Percentiles rank a stretch among this genome's conserved stretches.
Conservation (phyloP, 306 rosid species). For the Albizia julibrissin region DNA sequence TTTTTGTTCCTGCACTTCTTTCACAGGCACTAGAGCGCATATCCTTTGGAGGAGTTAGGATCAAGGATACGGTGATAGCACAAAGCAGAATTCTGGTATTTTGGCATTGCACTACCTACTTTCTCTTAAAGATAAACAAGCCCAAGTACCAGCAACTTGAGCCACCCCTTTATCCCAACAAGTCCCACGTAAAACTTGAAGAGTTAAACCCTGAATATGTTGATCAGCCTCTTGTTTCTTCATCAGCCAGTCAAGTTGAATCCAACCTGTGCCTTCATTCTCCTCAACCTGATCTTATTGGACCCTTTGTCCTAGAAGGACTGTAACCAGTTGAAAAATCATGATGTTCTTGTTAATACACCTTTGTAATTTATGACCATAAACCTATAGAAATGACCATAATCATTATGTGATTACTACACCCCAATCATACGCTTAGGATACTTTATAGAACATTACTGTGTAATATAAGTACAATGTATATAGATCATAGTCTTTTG, state of each 20-base stretch:
- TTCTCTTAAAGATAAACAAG: slow-evolving; percentile 84
- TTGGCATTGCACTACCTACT: slow-evolving; percentile 82
- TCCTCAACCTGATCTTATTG: slow-evolving; percentile 59
- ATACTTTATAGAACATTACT: slow-evolving; percentile 18
- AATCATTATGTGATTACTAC: slow-evolving; percentile 40
- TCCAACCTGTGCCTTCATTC: slow-evolving; percentile 48
- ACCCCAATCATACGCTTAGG: slow-evolving; percentile 32
- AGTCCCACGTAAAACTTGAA: slow-evolving; percentile 41
- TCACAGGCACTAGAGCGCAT: slow-evolving; percentile 83
- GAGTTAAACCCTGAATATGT: slow-evolving; percentile 39
- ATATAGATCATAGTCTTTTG: background rate
- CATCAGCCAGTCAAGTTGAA: slow-evolving; percentile 45
- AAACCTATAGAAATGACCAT: slow-evolving; percentile 36
- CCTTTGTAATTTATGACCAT: slow-evolving; percentile 54
- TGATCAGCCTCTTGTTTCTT: slow-evolving; percentile 49
- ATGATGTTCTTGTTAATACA: slow-evolving; percentile 40
- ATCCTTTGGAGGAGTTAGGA: slow-evolving; percentile 65
- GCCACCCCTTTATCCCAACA: slow-evolving; percentile 43
- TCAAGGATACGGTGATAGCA: slow-evolving; percentile 72
- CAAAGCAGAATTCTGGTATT: slow-evolving; percentile 83
- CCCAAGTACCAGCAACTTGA: slow-evolving; percentile 83
- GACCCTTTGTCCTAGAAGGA: slow-evolving; percentile 86
- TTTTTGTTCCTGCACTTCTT: slow-evolving; percentile 13
- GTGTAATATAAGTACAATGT: slow-evolving; percentile 26
- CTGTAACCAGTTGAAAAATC: slow-evolving; percentile 72